Evolutionary conservation across 1,284 basidiomycete genomes (phyloP).

Genomic region (Trichosporon faecale): DNA sequence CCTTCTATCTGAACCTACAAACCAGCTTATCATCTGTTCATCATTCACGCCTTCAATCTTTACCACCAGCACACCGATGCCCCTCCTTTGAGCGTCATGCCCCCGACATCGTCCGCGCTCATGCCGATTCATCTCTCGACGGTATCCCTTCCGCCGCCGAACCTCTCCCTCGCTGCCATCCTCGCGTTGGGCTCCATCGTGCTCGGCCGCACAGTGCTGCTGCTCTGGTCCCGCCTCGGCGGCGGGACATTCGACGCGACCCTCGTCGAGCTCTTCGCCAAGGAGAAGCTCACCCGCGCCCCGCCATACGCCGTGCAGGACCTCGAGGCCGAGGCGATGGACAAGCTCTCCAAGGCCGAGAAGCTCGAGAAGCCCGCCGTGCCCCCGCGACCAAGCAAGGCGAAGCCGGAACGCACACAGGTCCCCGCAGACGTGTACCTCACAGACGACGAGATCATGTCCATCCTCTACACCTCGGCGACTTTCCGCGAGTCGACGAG

Average conservation of each 20-base stretch:
- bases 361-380: background rate
- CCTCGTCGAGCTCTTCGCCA: background rate
- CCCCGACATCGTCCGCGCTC: background rate
- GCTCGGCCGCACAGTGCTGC: background rate
- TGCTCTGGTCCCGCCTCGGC: background rate
- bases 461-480: background rate
- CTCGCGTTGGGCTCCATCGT: background rate
- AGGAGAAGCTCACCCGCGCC: background rate
- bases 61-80: background rate
- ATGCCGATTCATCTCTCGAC: background rate
- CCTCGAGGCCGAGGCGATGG: background rate
- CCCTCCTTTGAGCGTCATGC: background rate
- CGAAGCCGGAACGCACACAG: background rate
- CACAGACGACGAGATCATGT: constrained; percentile 6
- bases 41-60: background rate
- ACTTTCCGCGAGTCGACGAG: background rate
- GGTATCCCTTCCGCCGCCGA: background rate
- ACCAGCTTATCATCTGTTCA: background rate
- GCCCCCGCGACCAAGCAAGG: background rate
- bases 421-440: background rate
- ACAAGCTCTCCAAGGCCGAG: background rate
- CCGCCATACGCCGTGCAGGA: background rate
- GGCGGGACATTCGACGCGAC: background rate
- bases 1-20: background rate
- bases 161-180: background rate